A percentile compares a stretch with the other conserved stretches of the same genome.
Conservation (phyloP, 73 alveolate genomes). For the Tetrahymena thermophila region DNA sequence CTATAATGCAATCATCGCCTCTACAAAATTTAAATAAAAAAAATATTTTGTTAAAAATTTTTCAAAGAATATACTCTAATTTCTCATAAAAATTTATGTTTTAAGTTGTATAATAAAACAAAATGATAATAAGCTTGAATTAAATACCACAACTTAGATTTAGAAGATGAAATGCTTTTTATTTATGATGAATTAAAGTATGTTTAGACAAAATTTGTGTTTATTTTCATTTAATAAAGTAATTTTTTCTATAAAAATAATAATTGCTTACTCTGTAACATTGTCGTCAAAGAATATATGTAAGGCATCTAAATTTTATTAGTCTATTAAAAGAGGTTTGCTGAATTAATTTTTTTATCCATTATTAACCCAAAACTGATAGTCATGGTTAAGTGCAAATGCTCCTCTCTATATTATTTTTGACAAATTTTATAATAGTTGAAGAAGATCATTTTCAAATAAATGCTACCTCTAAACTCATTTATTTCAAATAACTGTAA, state of each 20-base stretch:
- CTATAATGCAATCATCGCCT: conserved; percentile 62
- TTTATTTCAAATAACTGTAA: neutral
- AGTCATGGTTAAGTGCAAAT: neutral
- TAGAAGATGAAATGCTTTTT: no score
- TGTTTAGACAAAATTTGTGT: no score
- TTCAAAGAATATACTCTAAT: no score
- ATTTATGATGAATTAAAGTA: no score
- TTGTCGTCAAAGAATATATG: conserved; percentile 96
- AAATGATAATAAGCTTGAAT: no score
- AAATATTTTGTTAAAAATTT: no score
- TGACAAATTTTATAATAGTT: no score
- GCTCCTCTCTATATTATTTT: neutral
- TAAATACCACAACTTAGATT: no score
- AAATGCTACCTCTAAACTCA: neutral
- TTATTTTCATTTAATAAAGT: no score
- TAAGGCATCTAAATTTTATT: conserved; percentile 73
- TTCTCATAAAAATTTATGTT: no score
- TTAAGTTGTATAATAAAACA: no score
- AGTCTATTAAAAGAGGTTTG: conserved; percentile 35
- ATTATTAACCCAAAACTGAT: neutral
- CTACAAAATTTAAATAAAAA: neutral
- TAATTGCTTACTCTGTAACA: conserved; percentile 51
- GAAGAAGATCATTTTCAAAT: neutral
- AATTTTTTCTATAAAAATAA: no score
- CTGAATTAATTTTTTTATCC: neutral